phyloP scores from a whole-genome alignment of 345 rosid genomes.

The Heritiera littoralis region DNA sequence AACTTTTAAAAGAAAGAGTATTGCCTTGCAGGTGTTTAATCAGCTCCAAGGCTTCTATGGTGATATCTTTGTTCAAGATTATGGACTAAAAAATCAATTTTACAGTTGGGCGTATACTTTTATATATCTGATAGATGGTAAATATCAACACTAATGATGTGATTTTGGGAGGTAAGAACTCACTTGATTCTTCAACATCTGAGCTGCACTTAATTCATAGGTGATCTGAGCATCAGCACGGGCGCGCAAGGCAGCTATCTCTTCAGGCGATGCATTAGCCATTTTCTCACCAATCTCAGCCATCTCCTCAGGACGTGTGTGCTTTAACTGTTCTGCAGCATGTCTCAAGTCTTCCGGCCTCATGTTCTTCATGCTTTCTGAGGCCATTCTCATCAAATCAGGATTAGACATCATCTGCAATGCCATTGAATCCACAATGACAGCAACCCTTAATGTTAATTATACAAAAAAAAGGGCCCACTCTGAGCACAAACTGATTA shows the following conservation, averaged over 20 bases:
- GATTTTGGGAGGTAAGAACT: background rate
- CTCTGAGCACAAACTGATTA: background rate
- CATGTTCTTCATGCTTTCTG: slow-evolving; percentile 90
- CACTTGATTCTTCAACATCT: slow-evolving; percentile 86
- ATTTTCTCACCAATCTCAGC: slow-evolving; percentile 87
- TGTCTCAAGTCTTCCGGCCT: slow-evolving; percentile 82
- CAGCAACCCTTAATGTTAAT: background rate
- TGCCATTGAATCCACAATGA: slow-evolving; percentile 20
- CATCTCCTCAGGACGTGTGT: slow-evolving; percentile 79
- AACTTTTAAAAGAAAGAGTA: background rate
- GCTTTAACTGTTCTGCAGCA: slow-evolving; percentile 90
- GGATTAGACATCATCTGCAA: slow-evolving; percentile 95
- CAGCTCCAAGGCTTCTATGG: background rate
- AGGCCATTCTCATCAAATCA: slow-evolving; percentile 92
- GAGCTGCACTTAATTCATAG: slow-evolving; percentile 73
- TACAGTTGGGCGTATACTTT: background rate
- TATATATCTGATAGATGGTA: background rate
- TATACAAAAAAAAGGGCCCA: background rate
- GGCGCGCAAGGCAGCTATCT: slow-evolving; percentile 75
- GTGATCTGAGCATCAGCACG: slow-evolving; percentile 73
- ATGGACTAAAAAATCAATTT: background rate
- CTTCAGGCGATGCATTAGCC: slow-evolving; percentile 85
- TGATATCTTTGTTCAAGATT: background rate
- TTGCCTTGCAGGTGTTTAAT: background rate
- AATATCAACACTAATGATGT: background rate